Evolutionary conservation across 148 eudicot genomes (phyloP).

Genomic region (Rhododendron simsii): DNA sequence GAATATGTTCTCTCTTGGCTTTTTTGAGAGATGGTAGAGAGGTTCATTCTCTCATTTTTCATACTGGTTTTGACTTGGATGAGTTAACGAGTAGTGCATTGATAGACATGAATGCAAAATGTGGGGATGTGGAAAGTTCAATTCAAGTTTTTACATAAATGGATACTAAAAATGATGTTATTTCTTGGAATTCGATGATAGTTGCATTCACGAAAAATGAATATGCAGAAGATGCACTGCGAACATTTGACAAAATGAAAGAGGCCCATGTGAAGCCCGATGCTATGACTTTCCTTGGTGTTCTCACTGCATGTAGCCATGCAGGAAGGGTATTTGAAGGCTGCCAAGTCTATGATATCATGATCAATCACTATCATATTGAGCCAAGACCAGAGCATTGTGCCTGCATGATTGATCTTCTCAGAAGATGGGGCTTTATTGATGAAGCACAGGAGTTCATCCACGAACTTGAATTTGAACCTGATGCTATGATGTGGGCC

Average conservation of each 20-base stretch:
- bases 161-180: constrained; percentile 48
- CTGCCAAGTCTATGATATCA: constrained; percentile 48
- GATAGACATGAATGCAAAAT: constrained; percentile 93
- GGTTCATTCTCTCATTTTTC: constrained; percentile 66
- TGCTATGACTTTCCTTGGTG: constrained; percentile 84
- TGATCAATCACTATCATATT: constrained; percentile 46
- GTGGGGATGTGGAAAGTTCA: constrained; percentile 72
- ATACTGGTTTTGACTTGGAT: constrained; percentile 58
- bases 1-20: constrained; percentile 59
- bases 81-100: constrained; percentile 75
- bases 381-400: constrained; percentile 71
- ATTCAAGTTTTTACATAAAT: constrained; percentile 64
- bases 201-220: constrained; percentile 84
- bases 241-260: constrained; percentile 60
- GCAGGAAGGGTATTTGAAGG: constrained; percentile 75
- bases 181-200: constrained; percentile 87
- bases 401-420: constrained; percentile 82
- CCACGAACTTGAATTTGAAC: too few relatives aligned
- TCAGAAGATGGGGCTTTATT: too few relatives aligned
- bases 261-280: constrained; percentile 52
- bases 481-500: too few relatives aligned
- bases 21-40: constrained; percentile 64
- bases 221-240: constrained; percentile 57
- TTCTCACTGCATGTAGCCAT: constrained; percentile 88
- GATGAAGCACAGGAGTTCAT: too few relatives aligned